These are phyloP conservation scores for Evernia prunastri DNA, from an alignment of 495 filamentous ascomycete species.

Conservation along the genomic window DNA sequence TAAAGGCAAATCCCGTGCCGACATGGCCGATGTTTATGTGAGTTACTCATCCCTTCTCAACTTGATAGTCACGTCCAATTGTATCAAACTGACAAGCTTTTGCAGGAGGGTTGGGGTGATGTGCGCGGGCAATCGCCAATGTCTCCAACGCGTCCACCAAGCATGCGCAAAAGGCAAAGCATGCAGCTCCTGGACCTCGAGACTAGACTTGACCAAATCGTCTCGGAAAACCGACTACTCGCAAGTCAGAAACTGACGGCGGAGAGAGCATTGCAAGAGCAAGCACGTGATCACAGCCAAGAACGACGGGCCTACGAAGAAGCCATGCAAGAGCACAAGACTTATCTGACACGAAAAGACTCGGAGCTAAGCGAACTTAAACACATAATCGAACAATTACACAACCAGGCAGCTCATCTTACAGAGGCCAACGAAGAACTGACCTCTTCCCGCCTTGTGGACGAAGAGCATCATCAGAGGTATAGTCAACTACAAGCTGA, in stretches of 20 bases:
- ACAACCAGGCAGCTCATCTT: slow-evolving; percentile 67
- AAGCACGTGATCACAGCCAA: slow-evolving; percentile 48
- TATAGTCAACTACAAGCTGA: slow-evolving; percentile 54
- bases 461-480: slow-evolving; percentile 57
- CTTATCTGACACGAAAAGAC: slow-evolving; percentile 55
- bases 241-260: slow-evolving; percentile 62
- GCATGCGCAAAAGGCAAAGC: slow-evolving; percentile 89
- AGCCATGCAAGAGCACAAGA: slow-evolving; percentile 49
- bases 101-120: slow-evolving; percentile 89
- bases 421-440: slow-evolving; percentile 69
- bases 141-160: slow-evolving; percentile 92
- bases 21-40: slow-evolving; percentile 93
- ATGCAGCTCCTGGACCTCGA: slow-evolving; percentile 90
- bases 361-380: slow-evolving; percentile 74
- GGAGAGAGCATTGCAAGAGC: slow-evolving; percentile 50
- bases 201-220: slow-evolving; percentile 65
- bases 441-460: slow-evolving; percentile 59
- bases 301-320: slow-evolving; percentile 48
- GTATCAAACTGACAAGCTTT: slow-evolving; percentile 18
- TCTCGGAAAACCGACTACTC: slow-evolving; percentile 72
- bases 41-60: too few species aligned
- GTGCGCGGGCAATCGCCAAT: slow-evolving; percentile 77
- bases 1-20: slow-evolving; percentile 76
- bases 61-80: too few species aligned
- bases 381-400: slow-evolving; percentile 67